Conservation (phyloP, 768 basidiomycete species). For the Phanerochaete sordida region DNA sequence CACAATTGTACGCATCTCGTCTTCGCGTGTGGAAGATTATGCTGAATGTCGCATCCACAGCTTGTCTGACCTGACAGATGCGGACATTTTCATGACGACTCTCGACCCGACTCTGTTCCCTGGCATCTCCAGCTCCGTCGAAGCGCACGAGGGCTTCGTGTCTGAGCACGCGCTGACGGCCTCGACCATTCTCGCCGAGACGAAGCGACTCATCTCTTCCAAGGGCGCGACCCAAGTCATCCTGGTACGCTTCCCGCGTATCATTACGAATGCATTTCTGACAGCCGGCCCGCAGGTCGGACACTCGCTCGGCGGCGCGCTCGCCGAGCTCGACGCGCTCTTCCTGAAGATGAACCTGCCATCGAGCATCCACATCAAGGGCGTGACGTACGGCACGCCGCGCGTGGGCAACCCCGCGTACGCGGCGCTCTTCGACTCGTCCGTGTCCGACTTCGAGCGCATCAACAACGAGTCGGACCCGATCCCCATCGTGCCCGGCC, state of each 20-base stretch:
- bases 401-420: slow-evolving; percentile 49
- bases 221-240: slow-evolving; percentile 39
- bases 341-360: slow-evolving; percentile 28
- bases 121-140: slow-evolving; percentile 39
- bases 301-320: slow-evolving; percentile 28
- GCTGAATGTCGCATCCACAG: slow-evolving; percentile 23
- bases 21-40: not conserved
- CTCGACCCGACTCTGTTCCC: slow-evolving; percentile 52
- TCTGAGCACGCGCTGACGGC: slow-evolving; percentile 48
- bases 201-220: slow-evolving; percentile 35
- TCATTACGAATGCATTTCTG: not conserved
- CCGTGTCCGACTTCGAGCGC: slow-evolving; percentile 26
- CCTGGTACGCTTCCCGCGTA: slow-evolving; percentile 24
- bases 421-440: slow-evolving; percentile 43
- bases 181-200: slow-evolving; percentile 38
- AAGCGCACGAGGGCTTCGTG: slow-evolving; percentile 54
- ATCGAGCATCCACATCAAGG: slow-evolving; percentile 31
- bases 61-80: slow-evolving; percentile 49
- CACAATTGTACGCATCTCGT: slow-evolving; percentile 39
- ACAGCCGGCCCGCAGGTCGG: slow-evolving; percentile 19
- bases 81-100: slow-evolving; percentile 34
- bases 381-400: slow-evolving; percentile 46
- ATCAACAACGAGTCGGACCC: slow-evolving; percentile 37
- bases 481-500: slow-evolving; percentile 55
- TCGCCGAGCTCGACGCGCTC: slow-evolving; percentile 28